Percentiles rank a stretch among this genome's conserved stretches.
Conservation (phyloP, 1,284 basidiomycete genomes). For the Malassezia obtusa region DNA sequence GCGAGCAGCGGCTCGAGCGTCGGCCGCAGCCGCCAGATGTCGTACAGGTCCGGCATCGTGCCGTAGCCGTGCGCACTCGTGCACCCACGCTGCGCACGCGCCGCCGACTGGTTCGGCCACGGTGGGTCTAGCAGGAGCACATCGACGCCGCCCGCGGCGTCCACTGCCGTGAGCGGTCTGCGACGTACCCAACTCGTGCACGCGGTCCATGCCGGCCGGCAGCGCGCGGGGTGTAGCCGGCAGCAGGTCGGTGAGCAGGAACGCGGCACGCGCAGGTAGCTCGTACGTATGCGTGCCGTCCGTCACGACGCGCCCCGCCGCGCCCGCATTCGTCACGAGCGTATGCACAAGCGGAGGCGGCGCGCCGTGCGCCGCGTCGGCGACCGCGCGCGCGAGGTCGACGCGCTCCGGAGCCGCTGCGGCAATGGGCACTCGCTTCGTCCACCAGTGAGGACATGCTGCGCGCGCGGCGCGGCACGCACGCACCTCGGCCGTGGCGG, state of each 20-base stretch:
- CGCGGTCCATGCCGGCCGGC: slow-evolving; percentile 4
- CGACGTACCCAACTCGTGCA: slow-evolving; percentile 7
- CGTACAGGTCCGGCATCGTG: slow-evolving; percentile 17
- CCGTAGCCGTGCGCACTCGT: neutral
- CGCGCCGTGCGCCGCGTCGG: neutral
- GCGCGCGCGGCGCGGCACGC: neutral
- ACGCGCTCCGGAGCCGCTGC: neutral
- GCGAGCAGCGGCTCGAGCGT: slow-evolving; percentile 14
- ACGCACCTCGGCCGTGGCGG: neutral
- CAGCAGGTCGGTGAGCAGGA: slow-evolving; percentile 15
- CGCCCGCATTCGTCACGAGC: neutral
- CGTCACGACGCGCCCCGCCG: neutral
- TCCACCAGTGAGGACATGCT: neutral
- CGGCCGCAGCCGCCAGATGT: slow-evolving; percentile 17
- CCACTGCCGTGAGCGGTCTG: neutral
- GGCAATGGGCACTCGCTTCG: neutral
- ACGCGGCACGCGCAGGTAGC: slow-evolving; percentile 8
- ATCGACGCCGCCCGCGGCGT: slow-evolving; percentile 6
- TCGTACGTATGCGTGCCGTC: neutral
- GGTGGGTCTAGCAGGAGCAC: slow-evolving; percentile 19
- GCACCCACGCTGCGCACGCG: slow-evolving; percentile 3
- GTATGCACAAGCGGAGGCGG: neutral
- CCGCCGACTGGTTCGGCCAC: slow-evolving; percentile 18
- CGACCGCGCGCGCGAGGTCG: neutral
- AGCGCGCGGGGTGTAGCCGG: neutral